Evolutionary conservation across 1,284 basidiomycete species (phyloP), one percentile per base, ranked within the genome.

Genomic region (Exobasidium cylindrosporum): DNA sequence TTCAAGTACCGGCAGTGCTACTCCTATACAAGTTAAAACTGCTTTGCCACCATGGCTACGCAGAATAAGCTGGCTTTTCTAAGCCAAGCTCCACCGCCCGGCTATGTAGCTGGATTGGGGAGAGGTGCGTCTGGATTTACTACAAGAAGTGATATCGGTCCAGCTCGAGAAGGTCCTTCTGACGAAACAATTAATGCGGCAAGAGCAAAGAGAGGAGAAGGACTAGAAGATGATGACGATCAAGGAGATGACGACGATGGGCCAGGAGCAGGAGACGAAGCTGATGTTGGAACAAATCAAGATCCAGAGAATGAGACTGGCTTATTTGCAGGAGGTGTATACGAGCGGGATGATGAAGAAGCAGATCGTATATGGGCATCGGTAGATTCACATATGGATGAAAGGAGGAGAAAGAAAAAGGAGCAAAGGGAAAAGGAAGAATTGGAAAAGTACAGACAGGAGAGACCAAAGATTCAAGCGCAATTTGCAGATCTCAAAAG

Each of bases 251-350:
- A 60, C 45, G 64, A 57, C 44, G 65, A 61, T n/a, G 52, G 65
- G 29, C 63, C 89, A 88, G 30, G 91, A 90, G 73, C 90, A 89
- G 91, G 93, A 69, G 83, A 86, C 1, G 90, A 94, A 50, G 84
- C 89, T 31, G 91, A 95, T 77, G 88, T 89, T 0, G 92, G 94
- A 6, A 89, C 89, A 73, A 89, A 90, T 73, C 92, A 96, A 80
- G 95, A 98, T 80, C 95, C 94, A 4, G 96, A 98, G 78, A 95
- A 97, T 79, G 94, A 98, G 83, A 89, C 88, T 64, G 95, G 94
- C 40, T 85, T 99, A 6, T 97, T 99, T 78, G 92, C 93, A 0
- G 92, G 92, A 6, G 92, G 89, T 6, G 91, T 92, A 0, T 97
- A 99, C 80, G 95, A 98, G 79, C 89, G 90, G 58, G 95, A 98